A percentile compares a stretch with the other conserved stretches of the same genome.
Evolutionary conservation across 2,329 filamentous ascomycete genomes (phyloP).

Genomic region (Trematosphaeria pertusa): DNA sequence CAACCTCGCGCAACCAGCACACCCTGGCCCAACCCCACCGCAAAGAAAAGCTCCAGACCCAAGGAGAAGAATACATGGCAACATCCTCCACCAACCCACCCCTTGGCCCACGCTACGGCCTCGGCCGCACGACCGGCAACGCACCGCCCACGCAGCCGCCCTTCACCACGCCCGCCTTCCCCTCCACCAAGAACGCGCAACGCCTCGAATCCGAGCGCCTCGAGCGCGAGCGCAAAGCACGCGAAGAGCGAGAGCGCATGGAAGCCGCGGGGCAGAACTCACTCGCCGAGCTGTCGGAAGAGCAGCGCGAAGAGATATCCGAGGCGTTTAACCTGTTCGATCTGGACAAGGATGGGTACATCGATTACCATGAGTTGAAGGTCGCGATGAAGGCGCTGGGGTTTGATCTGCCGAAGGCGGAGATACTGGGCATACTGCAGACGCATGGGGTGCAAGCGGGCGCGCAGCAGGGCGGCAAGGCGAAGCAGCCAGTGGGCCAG

Average conservation of each 20-base stretch:
- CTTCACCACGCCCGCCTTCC: slow-evolving; percentile 47
- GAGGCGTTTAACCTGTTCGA: slow-evolving; percentile 98
- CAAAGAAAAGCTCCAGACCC: background rate
- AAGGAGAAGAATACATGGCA: slow-evolving; percentile 52
- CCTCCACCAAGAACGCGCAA: slow-evolving; percentile 50
- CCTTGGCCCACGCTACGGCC: slow-evolving; percentile 62
- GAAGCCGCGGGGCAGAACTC: slow-evolving; percentile 56
- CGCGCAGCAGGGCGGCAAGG: slow-evolving; percentile 18
- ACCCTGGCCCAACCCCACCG: background rate
- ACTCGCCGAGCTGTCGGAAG: slow-evolving; percentile 73
- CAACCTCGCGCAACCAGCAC: too few species aligned
- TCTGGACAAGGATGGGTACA: slow-evolving; percentile 89
- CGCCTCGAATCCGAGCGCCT: slow-evolving; percentile 49
- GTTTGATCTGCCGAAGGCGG: slow-evolving; percentile 86
- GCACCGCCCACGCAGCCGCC: slow-evolving; percentile 25
- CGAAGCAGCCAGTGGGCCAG: slow-evolving; percentile 17
- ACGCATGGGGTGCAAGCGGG: slow-evolving; percentile 66
- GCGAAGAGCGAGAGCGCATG: slow-evolving; percentile 47
- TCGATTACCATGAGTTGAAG: slow-evolving; percentile 98
- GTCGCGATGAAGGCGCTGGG: slow-evolving; percentile 95
- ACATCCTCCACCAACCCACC: slow-evolving; percentile 60
- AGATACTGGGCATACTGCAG: slow-evolving; percentile 81
- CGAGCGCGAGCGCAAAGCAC: slow-evolving; percentile 52
- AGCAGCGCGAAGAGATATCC: slow-evolving; percentile 91
- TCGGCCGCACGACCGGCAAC: slow-evolving; percentile 41